Evolutionary conservation across 2,329 filamentous ascomycete genomes (phyloP), one percentile per base, ranked within the genome.

Genomic region (Xylariaceae sp.): DNA sequence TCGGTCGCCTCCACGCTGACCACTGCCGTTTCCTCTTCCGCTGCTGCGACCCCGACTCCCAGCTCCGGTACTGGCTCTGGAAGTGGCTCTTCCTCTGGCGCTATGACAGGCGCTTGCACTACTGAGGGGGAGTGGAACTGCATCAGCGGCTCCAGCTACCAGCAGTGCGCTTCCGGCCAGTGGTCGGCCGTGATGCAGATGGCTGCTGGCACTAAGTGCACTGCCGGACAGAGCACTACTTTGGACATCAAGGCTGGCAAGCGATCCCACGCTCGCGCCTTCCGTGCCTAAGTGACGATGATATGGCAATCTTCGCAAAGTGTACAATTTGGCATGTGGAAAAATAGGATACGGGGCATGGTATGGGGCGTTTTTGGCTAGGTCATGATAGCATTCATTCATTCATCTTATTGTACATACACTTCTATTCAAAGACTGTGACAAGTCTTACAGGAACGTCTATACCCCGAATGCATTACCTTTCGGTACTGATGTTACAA

Each of bases 111-210:
- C 16, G 67, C 75, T 0, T 83, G 80, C 66, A 60, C 71, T 7
- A 43, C 57, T 1, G 78, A 81, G 42, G 80, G 80, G 1, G 63
- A 65, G 11, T 83, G 76, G 75, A 81, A 81, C 70, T 83, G 80
- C 57, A 68, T 82, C 6, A 69, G 63, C 0, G 77, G 78, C 13
- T 69, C 63, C 1, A 72, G 73, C 0, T 83, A 74, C 74, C 79
- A 83, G 65, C 78, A 78, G 44, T 83, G 80, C 52, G 80, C 73
- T 7, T 75, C 73, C 2, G 79, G 80, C 9, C 36, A 58, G 0
- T 83, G 80, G 80, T 78, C 78, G 2, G 60, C 67, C 0, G 50
- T 66, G 2, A 71, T 73, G 53, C 40, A 56, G 0, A 60, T 83
- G 12, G 73, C 80, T 0, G 60, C 65, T 0, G 80, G 80, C 1